Evolutionary conservation across 768 basidiomycete species (phyloP).

Genomic region (Xerocomus potaroensis): DNA sequence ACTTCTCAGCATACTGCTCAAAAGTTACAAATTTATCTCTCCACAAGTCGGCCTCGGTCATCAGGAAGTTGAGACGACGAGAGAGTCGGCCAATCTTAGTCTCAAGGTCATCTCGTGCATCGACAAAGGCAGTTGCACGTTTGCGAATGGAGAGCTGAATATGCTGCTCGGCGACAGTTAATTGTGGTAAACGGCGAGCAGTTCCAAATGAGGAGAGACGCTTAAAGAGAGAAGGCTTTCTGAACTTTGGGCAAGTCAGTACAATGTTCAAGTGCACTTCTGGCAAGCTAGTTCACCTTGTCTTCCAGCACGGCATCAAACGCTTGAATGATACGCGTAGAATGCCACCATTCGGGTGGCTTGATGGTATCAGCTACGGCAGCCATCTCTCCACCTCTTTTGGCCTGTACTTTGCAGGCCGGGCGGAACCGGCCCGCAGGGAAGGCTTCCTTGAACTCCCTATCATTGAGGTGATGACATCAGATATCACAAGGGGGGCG

Average conservation of each 20-base stretch:
- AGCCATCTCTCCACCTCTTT: slow-evolving; percentile 71
- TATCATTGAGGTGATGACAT: slow-evolving; percentile 29
- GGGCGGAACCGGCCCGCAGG: slow-evolving; percentile 89
- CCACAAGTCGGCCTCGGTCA: slow-evolving; percentile 90
- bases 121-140: slow-evolving; percentile 91
- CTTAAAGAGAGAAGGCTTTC: slow-evolving; percentile 84
- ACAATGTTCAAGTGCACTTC: not conserved
- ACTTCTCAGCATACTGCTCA: slow-evolving; percentile 89
- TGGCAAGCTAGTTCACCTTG: slow-evolving; percentile 44
- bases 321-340: slow-evolving; percentile 83
- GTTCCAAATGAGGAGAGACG: slow-evolving; percentile 75
- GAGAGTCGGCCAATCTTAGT: slow-evolving; percentile 88
- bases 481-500: not conserved
- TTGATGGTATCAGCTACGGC: slow-evolving; percentile 88
- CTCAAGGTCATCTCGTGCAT: slow-evolving; percentile 90
- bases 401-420: slow-evolving; percentile 86
- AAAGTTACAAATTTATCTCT: slow-evolving; percentile 92
- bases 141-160: slow-evolving; percentile 88
- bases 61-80: slow-evolving; percentile 82
- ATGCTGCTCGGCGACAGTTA: slow-evolving; percentile 77
- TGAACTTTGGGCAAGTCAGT: slow-evolving; percentile 49
- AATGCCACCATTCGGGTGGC: slow-evolving; percentile 93
- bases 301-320: slow-evolving; percentile 86
- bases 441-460: slow-evolving; percentile 94
- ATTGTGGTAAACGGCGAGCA: slow-evolving; percentile 63